phyloP scores from a whole-genome alignment of 352 stramenopile genomes.

The Phytophthora melonis region DNA sequence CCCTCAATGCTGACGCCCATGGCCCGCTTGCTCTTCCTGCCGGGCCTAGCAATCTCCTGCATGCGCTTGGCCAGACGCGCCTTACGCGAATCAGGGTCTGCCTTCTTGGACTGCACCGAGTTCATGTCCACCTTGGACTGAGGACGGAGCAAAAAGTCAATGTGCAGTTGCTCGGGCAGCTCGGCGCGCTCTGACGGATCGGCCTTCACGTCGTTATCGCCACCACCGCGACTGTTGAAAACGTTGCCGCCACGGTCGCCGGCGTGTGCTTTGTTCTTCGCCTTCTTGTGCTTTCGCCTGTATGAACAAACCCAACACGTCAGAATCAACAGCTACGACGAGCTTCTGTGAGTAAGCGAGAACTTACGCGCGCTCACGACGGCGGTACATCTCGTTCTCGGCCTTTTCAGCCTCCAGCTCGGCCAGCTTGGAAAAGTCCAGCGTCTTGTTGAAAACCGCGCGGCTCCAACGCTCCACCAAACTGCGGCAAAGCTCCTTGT shows the following conservation, averaged over 20 bases:
- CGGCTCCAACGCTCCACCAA: conserved; percentile 90
- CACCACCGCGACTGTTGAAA: conserved; percentile 46
- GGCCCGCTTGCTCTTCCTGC: conserved; percentile 80
- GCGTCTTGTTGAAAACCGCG: conserved; percentile 90
- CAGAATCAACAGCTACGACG: not conserved
- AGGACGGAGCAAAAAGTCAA: conserved; percentile 87
- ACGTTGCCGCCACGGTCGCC: conserved; percentile 55
- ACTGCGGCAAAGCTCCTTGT: conserved; percentile 88
- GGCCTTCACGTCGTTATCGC: conserved; percentile 41
- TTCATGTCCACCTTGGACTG: conserved; percentile 85
- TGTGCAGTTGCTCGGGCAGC: conserved; percentile 76
- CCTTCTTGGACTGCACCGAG: conserved; percentile 65
- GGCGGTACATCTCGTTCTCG: conserved; percentile 78
- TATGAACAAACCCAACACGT: not conserved
- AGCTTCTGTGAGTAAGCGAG: not conserved
- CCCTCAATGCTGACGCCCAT: conserved; percentile 85
- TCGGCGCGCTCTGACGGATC: conserved; percentile 74
- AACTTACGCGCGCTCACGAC: conserved; percentile 55
- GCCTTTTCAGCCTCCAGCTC: conserved; percentile 89
- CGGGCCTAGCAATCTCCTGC: conserved; percentile 84
- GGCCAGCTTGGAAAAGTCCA: conserved; percentile 88
- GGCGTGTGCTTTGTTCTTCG: conserved; percentile 34
- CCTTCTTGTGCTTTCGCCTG: conserved; percentile 60
- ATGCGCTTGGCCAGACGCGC: conserved; percentile 87
- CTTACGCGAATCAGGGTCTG: conserved; percentile 83